Conservation (phyloP, 2,329 filamentous ascomycete species). For the Grosmannia serpens region DNA sequence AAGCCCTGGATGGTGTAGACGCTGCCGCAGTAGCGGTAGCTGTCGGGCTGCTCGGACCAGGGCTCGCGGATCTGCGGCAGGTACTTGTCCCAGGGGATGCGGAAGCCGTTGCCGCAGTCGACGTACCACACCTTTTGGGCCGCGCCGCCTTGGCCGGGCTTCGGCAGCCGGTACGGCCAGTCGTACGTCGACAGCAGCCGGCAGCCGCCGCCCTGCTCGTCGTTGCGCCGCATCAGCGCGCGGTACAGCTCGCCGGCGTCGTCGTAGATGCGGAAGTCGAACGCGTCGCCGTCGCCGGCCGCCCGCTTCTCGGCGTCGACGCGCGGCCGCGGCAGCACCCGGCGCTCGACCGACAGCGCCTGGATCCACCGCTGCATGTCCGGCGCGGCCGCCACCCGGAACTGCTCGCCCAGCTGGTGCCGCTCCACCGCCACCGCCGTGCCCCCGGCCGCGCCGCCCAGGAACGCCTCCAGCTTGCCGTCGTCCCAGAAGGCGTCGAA, state of each 20-base stretch:
- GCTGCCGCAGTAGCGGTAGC: conserved; percentile 5
- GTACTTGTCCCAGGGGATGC: conserved; percentile 7
- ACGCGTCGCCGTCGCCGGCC: conserved; percentile 1
- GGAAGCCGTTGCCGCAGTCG: conserved; percentile 4
- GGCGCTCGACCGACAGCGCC: conserved; percentile 4
- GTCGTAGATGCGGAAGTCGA: conserved; percentile 5
- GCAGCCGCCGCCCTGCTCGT: conserved; percentile 1
- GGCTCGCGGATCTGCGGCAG: conserved; percentile 4
- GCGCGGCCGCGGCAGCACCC: conserved; percentile 1
- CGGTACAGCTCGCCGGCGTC: conserved; percentile 4
- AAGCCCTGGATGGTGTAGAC: conserved; percentile 9
- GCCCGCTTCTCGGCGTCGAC: neutral
- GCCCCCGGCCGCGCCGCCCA: neutral
- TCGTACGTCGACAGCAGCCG: conserved; percentile 7
- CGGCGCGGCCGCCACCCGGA: conserved; percentile 1
- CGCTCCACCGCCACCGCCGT: neutral
- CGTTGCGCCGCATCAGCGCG: conserved; percentile 4
- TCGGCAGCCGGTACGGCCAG: conserved; percentile 5
- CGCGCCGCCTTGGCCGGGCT: neutral
- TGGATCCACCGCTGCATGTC: conserved; percentile 6
- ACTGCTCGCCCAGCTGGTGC: neutral
- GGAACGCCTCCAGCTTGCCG: neutral
- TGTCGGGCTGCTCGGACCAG: conserved; percentile 7
- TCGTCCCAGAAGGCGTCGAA: conserved; percentile 6
- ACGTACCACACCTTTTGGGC: conserved; percentile 5